Evolutionary conservation across 306 rosid genomes (phyloP).

Genomic region (Lathyrus tuberosus): DNA sequence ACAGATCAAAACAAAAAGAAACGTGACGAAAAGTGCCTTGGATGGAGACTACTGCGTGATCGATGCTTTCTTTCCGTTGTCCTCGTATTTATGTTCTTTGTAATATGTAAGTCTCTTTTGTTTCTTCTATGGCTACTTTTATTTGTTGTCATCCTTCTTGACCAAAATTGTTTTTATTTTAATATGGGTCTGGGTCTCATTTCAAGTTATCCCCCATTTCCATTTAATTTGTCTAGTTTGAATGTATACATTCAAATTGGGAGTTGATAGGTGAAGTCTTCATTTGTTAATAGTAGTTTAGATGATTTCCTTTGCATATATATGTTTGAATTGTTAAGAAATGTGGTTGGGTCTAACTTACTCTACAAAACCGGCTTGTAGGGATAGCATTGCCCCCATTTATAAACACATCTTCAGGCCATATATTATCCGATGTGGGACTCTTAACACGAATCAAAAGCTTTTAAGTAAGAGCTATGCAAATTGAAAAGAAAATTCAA

Average conservation of each 20-base stretch:
- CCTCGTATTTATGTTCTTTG: slow-evolving; percentile 68
- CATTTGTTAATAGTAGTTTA: slow-evolving; percentile 19
- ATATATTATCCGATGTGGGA: no score
- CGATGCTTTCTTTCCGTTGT: slow-evolving; percentile 69
- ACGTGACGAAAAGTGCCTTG: slow-evolving; percentile 50
- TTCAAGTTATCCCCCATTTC: background rate
- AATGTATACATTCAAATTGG: slow-evolving; percentile 31
- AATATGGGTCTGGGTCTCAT: background rate
- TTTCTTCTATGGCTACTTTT: slow-evolving; percentile 30
- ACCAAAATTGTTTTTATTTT: slow-evolving; percentile 28
- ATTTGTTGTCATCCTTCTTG: background rate
- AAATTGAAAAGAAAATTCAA: slow-evolving; percentile 5
- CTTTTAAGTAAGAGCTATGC: slow-evolving; percentile 11
- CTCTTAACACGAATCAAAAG: no score
- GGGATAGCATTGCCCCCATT: no score
- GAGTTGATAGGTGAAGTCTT: slow-evolving; percentile 15
- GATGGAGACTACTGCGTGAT: slow-evolving; percentile 77
- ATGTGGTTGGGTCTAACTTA: no score
- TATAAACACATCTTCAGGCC: no score
- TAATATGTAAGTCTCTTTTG: slow-evolving; percentile 67
- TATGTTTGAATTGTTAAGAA: no score
- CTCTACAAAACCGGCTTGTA: no score
- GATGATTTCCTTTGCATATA: slow-evolving; percentile 5
- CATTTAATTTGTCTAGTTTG: background rate
- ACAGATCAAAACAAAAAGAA: slow-evolving; percentile 63